phyloP scores from a whole-genome alignment of 805 yeast genomes.

The Suhomyces faveliae region DNA sequence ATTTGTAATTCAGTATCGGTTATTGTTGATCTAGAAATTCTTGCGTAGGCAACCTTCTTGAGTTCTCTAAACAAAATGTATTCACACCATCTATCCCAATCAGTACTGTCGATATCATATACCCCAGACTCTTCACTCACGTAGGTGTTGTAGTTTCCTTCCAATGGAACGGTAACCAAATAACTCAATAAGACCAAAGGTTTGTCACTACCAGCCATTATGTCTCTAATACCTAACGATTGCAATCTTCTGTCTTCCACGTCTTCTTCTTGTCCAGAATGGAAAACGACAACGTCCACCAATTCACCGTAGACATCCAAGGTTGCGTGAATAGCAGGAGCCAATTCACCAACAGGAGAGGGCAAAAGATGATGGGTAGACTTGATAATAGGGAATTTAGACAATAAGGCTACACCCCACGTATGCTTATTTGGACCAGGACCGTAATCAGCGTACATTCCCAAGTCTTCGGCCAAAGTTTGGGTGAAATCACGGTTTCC shows the following conservation, averaged over 20 bases:
- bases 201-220: slow-evolving; percentile 78
- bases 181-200: slow-evolving; percentile 90
- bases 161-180: slow-evolving; percentile 80
- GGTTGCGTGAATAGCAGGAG: slow-evolving; percentile 97
- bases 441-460: slow-evolving; percentile 94
- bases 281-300: slow-evolving; percentile 95
- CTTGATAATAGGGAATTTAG: slow-evolving; percentile 89
- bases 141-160: slow-evolving; percentile 90
- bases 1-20: slow-evolving; percentile 97
- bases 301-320: slow-evolving; percentile 82
- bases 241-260: slow-evolving; percentile 89
- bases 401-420: slow-evolving; percentile 93
- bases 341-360: slow-evolving; percentile 96
- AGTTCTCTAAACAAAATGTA: slow-evolving; percentile 86
- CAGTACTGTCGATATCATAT: slow-evolving; percentile 90
- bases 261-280: slow-evolving; percentile 97
- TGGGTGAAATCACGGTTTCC: slow-evolving; percentile 95
- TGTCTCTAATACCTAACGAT: slow-evolving; percentile 66
- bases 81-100: slow-evolving; percentile 99
- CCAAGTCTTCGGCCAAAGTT: slow-evolving; percentile 85
- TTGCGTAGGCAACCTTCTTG: slow-evolving; percentile 88
- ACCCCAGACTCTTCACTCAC: slow-evolving; percentile 82
- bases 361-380: slow-evolving; percentile 92
- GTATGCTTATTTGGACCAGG: slow-evolving; percentile 98
- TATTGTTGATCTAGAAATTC: slow-evolving; percentile 88